Conservation (phyloP, 1,284 basidiomycete species). For the Sporisorium iseilematis-ciliati region DNA sequence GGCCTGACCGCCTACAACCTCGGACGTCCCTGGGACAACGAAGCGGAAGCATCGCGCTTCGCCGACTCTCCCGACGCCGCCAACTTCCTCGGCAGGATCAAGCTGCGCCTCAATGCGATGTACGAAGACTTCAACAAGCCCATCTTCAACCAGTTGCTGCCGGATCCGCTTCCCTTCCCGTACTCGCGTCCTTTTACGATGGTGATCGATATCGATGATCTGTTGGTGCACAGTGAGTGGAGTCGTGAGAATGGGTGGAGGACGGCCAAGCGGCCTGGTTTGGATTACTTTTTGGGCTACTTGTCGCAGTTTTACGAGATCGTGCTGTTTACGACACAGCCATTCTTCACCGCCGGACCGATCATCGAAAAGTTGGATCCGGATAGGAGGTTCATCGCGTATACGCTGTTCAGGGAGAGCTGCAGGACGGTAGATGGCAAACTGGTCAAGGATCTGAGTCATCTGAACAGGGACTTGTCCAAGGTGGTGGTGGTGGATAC, state of each 20-base stretch:
- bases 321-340: conserved; percentile 93
- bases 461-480: conserved; percentile 90
- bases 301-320: conserved; percentile 98
- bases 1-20: conserved; percentile 60
- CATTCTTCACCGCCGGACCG: conserved; percentile 88
- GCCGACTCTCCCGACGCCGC: conserved; percentile 30
- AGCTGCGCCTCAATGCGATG: conserved; percentile 52
- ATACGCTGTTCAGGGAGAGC: conserved; percentile 87
- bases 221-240: conserved; percentile 92
- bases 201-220: conserved; percentile 89
- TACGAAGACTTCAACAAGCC: conserved; percentile 72
- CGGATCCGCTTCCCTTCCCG: conserved; percentile 84
- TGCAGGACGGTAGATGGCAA: conserved; percentile 64
- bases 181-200: conserved; percentile 92
- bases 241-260: conserved; percentile 71
- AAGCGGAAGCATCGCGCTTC: conserved; percentile 62
- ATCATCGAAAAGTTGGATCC: conserved; percentile 94
- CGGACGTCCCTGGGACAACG: conserved; percentile 68
- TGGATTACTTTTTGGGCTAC: conserved; percentile 97
- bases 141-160: conserved; percentile 89
- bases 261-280: conserved; percentile 81
- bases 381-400: conserved; percentile 87
- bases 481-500: conserved; percentile 93
- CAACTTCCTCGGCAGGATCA: conserved; percentile 61
- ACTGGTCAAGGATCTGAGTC: conserved; percentile 82